Base-by-base conservation (phyloP, 495 filamentous ascomycete species). In the Xylaria flabelliformis region DNA sequence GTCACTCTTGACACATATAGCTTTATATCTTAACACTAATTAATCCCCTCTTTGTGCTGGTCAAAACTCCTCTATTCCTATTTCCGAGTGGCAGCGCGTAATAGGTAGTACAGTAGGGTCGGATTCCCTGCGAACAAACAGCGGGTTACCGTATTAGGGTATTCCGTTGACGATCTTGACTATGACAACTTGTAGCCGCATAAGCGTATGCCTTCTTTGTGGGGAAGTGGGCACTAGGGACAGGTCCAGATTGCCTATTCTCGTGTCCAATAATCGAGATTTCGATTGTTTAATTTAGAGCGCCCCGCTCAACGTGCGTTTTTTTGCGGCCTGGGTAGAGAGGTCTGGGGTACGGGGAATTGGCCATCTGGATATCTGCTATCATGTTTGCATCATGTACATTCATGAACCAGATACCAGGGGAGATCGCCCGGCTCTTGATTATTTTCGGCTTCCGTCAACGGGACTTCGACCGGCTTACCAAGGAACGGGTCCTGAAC, bases 121-220 rank as follows among this genome's bases (percentile, higher is more conserved):
- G 34, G 34, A 67, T 29, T 32, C 50, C 26, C 12, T 53, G 26
- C 24, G 67, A 36, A 36, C 21, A 68, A 24, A 53, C 41, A 13
- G 41, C 67, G 67, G 67, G 41, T 69, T 69, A 61, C 67, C 67
- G 4, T 9, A 61, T 69, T 69, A n/a, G 67, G 67, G 3, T 19
- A 61, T 69, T 26, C 65, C 53, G 67, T 21, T 34, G 53, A 24
- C 67, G 67, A 69, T 69, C 67, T 48, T 46, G 24, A 34, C 65
- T 44, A 7, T 44, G 50, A 59, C 53, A 58, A 48, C 26, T 48
- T 59, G 53, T 46, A 44, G 67, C 53, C 51, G 39, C 51, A 61
- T 44, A 42, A 42, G 51, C 50, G 26, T 44, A 36, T 44, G 24
- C 17, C 10, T 41, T 56, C 48, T 56, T 56, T 67, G 65, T 56